Conservation (phyloP, 495 filamentous ascomycete genomes). For the Pseudotulostoma volvatum region DNA sequence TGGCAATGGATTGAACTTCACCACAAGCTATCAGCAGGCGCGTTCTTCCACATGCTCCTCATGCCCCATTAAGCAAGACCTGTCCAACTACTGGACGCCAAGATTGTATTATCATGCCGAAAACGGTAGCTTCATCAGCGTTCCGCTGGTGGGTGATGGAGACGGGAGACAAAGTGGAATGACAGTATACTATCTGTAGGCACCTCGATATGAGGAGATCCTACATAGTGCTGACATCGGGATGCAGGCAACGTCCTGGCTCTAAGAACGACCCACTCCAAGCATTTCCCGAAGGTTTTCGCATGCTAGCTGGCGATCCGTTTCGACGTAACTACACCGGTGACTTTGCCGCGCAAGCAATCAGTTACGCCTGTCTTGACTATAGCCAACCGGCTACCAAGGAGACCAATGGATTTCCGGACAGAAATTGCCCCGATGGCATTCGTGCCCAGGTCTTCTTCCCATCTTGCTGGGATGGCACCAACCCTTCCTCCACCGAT, state of each 20-base stretch:
- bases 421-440: slow-evolving; percentile 41
- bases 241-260: slow-evolving; percentile 38
- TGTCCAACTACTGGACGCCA: slow-evolving; percentile 68
- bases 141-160: slow-evolving; percentile 3
- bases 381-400: slow-evolving; percentile 4
- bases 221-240: slow-evolving; percentile 16
- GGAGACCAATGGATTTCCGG: slow-evolving; percentile 29
- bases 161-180: slow-evolving; percentile 15
- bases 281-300: slow-evolving; percentile 54
- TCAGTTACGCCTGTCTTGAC: slow-evolving; percentile 13
- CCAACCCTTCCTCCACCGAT: slow-evolving; percentile 34
- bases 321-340: slow-evolving; percentile 9
- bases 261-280: slow-evolving; percentile 40
- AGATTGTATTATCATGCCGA: slow-evolving; percentile 46
- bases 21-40: slow-evolving; percentile 40
- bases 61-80: slow-evolving; percentile 46
- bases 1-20: slow-evolving; percentile 53
- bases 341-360: slow-evolving; percentile 10
- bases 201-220: slow-evolving; percentile 5
- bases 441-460: slow-evolving; percentile 45
- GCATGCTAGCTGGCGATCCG: slow-evolving; percentile 57
- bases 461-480: slow-evolving; percentile 41
- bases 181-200: slow-evolving; percentile 58
- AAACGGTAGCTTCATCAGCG: slow-evolving; percentile 42
- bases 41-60: slow-evolving; percentile 48